Percentiles rank a stretch among this genome's conserved stretches.
phyloP scores from a whole-genome alignment of 768 basidiomycete species.

The Trametes cubensis region DNA sequence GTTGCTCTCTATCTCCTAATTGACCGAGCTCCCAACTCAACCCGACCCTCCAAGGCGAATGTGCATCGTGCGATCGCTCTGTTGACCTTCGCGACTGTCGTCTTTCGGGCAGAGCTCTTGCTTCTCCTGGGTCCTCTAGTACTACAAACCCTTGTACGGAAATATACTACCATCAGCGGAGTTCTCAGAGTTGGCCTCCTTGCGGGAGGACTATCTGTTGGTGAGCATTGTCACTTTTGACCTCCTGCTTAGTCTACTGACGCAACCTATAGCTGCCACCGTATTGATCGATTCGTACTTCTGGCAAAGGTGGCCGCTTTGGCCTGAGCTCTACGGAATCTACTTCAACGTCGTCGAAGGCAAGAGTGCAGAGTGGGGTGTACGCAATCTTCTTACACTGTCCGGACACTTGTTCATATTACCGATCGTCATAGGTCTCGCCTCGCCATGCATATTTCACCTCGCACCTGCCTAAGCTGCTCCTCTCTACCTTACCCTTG shows the following conservation, averaged over 20 bases:
- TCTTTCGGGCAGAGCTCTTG: constrained; percentile 81
- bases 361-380: constrained; percentile 91
- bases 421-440: constrained; percentile 53
- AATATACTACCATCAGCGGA: constrained; percentile 45
- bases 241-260: not conserved
- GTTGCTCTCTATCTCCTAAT: constrained; percentile 54
- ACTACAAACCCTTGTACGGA: constrained; percentile 52
- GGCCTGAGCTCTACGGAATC: constrained; percentile 83
- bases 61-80: constrained; percentile 53
- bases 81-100: constrained; percentile 65
- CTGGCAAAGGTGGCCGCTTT: constrained; percentile 72
- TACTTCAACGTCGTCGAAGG: constrained; percentile 89
- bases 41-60: constrained; percentile 39
- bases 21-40: constrained; percentile 43
- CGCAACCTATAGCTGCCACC: constrained; percentile 51
- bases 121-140: constrained; percentile 65
- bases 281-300: constrained; percentile 80
- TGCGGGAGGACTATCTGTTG: constrained; percentile 51
- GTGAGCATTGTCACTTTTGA: constrained; percentile 38
- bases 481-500: constrained; percentile 66
- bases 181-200: constrained; percentile 54
- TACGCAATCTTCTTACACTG: constrained; percentile 43
- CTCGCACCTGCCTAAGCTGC: constrained; percentile 73
- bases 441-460: constrained; percentile 70
- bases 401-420: not conserved